These are phyloP conservation scores for Chaetomiaceae sp. DNA, from an alignment of 2,329 filamentous ascomycete genomes.

Conservation along the genomic window DNA sequence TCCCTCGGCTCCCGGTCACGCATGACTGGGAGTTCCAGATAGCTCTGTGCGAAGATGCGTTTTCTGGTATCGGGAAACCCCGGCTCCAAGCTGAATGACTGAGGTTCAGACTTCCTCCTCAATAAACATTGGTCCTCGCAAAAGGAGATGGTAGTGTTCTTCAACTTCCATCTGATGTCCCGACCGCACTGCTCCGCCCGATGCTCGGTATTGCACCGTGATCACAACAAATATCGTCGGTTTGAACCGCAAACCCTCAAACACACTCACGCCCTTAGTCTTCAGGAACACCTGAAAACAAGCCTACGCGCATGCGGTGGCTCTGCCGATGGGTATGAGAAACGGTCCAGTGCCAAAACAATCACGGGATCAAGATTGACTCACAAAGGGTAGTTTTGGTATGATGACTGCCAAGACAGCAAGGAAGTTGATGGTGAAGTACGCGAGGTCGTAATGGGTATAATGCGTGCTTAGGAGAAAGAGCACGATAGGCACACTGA, in stretches of 20 bases:
- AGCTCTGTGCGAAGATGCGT: neutral
- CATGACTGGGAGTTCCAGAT: neutral
- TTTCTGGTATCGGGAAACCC: neutral
- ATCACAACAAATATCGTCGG: conserved; percentile 1
- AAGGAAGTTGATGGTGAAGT: conserved; percentile 95
- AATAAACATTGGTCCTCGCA: conserved; percentile 1
- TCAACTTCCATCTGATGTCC: neutral
- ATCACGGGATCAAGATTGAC: conserved; percentile 38
- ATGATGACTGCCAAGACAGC: conserved; percentile 91
- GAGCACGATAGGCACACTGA: conserved; percentile 87
- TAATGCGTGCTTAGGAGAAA: conserved; percentile 98
- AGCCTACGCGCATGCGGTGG: conserved; percentile 71
- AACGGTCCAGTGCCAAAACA: conserved; percentile 18
- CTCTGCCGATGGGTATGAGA: conserved; percentile 48
- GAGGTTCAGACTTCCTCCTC: conserved; percentile 11
- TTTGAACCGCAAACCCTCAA: conserved; percentile 17
- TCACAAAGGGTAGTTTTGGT: conserved; percentile 90
- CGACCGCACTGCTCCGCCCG: conserved; percentile 2
- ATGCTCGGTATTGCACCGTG: conserved; percentile 13
- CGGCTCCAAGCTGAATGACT: neutral
- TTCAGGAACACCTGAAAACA: conserved; percentile 67
- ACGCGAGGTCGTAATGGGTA: conserved; percentile 94
- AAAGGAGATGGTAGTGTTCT: conserved; percentile 3
- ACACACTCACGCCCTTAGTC: conserved; percentile 37
- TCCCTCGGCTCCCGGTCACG: neutral